Conservation (phyloP, 345 rosid species). For the Excoecaria agallocha region DNA sequence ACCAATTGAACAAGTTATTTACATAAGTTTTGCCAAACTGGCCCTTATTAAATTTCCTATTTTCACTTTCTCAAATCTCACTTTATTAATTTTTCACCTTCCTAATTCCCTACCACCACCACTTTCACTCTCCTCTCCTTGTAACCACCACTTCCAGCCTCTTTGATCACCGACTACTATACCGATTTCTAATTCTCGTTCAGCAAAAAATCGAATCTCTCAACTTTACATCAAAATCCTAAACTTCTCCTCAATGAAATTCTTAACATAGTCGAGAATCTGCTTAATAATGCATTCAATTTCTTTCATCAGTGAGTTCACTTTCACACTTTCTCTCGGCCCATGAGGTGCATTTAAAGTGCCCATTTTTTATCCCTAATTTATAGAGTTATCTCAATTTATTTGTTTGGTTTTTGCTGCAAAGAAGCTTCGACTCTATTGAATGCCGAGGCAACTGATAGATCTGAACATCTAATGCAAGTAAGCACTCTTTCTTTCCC, state of each 20-base stretch:
- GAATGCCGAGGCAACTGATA: slow-evolving; percentile 40
- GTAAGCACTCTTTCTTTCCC: slow-evolving; percentile 24
- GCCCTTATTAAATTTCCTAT: too few species aligned
- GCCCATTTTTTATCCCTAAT: not conserved
- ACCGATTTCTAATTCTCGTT: too few species aligned
- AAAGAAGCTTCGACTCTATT: slow-evolving; percentile 59
- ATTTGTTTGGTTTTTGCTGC: slow-evolving; percentile 12
- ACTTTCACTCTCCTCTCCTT: too few species aligned
- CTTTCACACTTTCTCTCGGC: slow-evolving; percentile 7
- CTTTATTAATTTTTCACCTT: too few species aligned
- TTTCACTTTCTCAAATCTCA: too few species aligned
- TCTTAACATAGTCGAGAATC: slow-evolving; percentile 62
- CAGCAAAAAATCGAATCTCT: too few species aligned
- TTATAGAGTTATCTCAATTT: not conserved
- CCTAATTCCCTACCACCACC: too few species aligned
- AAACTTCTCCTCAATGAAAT: slow-evolving; percentile 69
- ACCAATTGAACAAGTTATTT: too few species aligned
- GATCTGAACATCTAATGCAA: slow-evolving; percentile 51
- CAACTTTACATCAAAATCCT: slow-evolving; percentile 70
- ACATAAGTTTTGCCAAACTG: too few species aligned
- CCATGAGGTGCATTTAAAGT: too few species aligned
- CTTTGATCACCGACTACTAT: too few species aligned
- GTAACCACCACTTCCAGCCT: too few species aligned
- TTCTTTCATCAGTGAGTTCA: slow-evolving; percentile 48
- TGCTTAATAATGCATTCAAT: slow-evolving; percentile 58